A percentile compares a stretch with the other conserved stretches of the same genome.
phyloP scores from a whole-genome alignment of 306 rosid species.

The Prosopis cineraria region DNA sequence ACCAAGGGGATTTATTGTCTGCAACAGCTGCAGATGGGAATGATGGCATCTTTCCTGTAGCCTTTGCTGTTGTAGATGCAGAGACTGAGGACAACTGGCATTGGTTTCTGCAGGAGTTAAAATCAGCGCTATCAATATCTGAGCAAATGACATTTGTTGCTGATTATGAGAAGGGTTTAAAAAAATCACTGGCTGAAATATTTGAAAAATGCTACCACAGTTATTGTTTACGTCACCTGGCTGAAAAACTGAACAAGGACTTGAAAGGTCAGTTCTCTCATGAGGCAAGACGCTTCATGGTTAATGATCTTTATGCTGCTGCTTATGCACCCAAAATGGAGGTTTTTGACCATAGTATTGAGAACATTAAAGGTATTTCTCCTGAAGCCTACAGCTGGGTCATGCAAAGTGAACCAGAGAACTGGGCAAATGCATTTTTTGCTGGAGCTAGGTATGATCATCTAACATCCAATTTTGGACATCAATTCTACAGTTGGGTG shows the following conservation, averaged over 20 bases:
- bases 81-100: slow-evolving; percentile 90
- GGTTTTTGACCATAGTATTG: slow-evolving; percentile 66
- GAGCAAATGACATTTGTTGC: slow-evolving; percentile 83
- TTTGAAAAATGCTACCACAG: slow-evolving; percentile 78
- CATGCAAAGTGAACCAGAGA: slow-evolving; percentile 76
- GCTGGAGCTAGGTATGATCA: slow-evolving; percentile 82
- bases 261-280: slow-evolving; percentile 96
- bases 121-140: slow-evolving; percentile 56
- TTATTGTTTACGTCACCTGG: slow-evolving; percentile 86
- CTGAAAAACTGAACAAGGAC: slow-evolving; percentile 87
- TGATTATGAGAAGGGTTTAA: slow-evolving; percentile 75
- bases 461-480: slow-evolving; percentile 79
- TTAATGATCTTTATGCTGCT: slow-evolving; percentile 85
- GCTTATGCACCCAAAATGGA: slow-evolving; percentile 78
- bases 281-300: slow-evolving; percentile 94
- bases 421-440: slow-evolving; percentile 89
- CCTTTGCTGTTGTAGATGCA: slow-evolving; percentile 86
- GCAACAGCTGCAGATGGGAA: slow-evolving; percentile 89
- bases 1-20: slow-evolving; percentile 79
- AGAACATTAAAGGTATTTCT: slow-evolving; percentile 82
- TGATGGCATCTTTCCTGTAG: slow-evolving; percentile 85
- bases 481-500: slow-evolving; percentile 84
- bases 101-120: slow-evolving; percentile 86
- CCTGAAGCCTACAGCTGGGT: slow-evolving; percentile 94
- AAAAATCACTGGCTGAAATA: slow-evolving; percentile 63